Base-by-base conservation (phyloP, 1,139 yeast species). In the Wickerhamiella infanticola region DNA sequence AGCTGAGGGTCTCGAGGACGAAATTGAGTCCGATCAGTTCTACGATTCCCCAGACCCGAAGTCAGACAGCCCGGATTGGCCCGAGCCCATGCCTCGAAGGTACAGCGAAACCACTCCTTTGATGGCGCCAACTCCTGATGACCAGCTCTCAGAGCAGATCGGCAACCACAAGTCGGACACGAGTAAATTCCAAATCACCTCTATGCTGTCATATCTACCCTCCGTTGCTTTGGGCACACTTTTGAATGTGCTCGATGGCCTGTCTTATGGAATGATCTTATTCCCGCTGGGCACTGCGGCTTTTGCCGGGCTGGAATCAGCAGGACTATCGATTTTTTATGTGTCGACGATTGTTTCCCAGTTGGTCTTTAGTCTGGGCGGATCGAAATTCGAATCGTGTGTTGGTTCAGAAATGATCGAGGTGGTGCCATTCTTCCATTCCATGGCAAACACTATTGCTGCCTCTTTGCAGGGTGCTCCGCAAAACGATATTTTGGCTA, bases 321-420 rank as follows among this genome's bases (percentile, higher is more conserved):
- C 85, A 0, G 98, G 98, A 0, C 63, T 90, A 39, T 82, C 96
- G 3, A 84, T 90, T 94, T 90, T 90, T 61, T 90, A 90, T 63
- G 74, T 90, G 41, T 83, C 95, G 5, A 83, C 95, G 45, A 74
- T 90, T 26, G 74, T 88, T 0, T 82, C 95, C 0, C 98, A 90
- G 59, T 66, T 86, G 53, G 82, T 85, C 3, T 88, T 75, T 59
- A 86, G 97, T 0, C 63, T 82, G 29, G 98, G 98, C 23, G 94
- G 94, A 2, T 83, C 95, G 9, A 81, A 85, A 3, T 90, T 90
- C 64, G 77, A 76, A 51, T 74, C 90, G 6, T 95, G 95, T 7
- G 79, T 88, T 44, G 98, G 98, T 0, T 83, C 95, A 3, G 98
- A 90, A 65, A 90, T 90, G 98, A 90, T 90, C 54, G 98, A 90